Base-by-base conservation (phyloP, 495 filamentous ascomycete species). In the Chaetomidium leptoderma region DNA sequence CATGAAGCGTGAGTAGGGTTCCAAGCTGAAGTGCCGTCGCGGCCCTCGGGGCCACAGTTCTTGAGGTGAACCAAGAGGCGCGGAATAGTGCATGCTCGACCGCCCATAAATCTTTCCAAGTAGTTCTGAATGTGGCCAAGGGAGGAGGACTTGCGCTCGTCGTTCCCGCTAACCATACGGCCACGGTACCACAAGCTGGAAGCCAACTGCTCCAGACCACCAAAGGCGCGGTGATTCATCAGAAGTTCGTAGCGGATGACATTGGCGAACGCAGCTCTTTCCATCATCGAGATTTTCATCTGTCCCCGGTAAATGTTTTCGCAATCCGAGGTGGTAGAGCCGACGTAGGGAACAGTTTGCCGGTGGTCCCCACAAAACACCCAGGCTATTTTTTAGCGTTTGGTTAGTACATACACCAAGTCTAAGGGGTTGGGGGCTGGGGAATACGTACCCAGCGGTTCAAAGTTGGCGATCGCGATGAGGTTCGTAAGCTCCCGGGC, bases 281-380 rank as follows among this genome's bases (percentile, higher is more conserved):
- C 60, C 67, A 68, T 70, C 19, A 58, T 65, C 0, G 63, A 66
- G 0, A 67, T 17, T 4, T 42, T 19, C 29, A 66, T 54, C 47
- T 70, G 65, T 0, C 29, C 13, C 0, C 48, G 50, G 26, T 53
- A 62, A 0, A 23, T 27, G 46, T 63, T 62, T 0, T 53, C 30
- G n/a, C 17, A n/a, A 7, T 23, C 19, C 4, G 46, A 27, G 13
- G 53, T 32, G 17, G 35, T 46, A 6, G 39, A 51, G 2, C 30
- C 49, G 14, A 67, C 62, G 32, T 53, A 67, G 0, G 68, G 68
- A 3, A 57, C 53, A 0, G 68, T 71, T 40, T 69, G 68, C 2
- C 64, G 53, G 17, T 66, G 40, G 37, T 71, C 66, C 13, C 68
- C 68, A 2, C 44, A 57, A 52, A 69, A 66, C 33, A 69, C 54